phyloP scores from a whole-genome alignment of 2,329 filamentous ascomycete genomes.

The Colletotrichum higginsianum region DNA sequence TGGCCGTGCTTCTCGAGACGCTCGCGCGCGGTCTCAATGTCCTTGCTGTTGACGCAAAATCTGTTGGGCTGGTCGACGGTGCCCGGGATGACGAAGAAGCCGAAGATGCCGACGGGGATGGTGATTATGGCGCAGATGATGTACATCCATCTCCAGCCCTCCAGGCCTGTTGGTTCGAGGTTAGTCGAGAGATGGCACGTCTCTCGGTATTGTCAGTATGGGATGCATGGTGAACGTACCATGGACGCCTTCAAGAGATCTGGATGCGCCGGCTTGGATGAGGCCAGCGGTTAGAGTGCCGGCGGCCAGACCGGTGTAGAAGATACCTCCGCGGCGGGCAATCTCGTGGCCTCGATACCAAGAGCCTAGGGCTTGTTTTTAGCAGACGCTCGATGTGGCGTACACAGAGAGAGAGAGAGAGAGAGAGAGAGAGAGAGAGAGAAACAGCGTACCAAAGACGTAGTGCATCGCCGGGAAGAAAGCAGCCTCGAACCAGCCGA shows the following conservation, averaged over 20 bases:
- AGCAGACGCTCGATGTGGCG: constrained; percentile 33
- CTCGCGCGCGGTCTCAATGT: constrained; percentile 45
- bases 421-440: too few relatives aligned
- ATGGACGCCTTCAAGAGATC: constrained; percentile 58
- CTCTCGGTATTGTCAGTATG: not conserved
- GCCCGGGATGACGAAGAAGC: constrained; percentile 66
- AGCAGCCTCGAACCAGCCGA: constrained; percentile 50
- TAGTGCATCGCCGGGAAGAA: constrained; percentile 53
- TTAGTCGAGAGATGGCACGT: not conserved
- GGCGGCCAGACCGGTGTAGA: constrained; percentile 59
- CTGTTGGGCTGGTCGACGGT: constrained; percentile 63
- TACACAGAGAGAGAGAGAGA: too few relatives aligned
- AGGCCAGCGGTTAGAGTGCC: constrained; percentile 64
- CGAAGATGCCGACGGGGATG: constrained; percentile 66
- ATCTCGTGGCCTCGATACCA: constrained; percentile 63
- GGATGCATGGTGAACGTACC: constrained; percentile 38
- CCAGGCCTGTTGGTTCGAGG: constrained; percentile 48
- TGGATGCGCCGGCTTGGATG: constrained; percentile 60
- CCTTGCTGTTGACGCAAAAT: constrained; percentile 55
- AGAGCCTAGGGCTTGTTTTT: constrained; percentile 63
- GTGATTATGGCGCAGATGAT: constrained; percentile 69
- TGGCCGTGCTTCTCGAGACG: constrained; percentile 59
- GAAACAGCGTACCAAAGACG: constrained; percentile 53
- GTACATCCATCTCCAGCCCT: constrained; percentile 70
- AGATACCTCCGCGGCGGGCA: constrained; percentile 56